These are phyloP conservation scores for Penicillium simplicissimum DNA, from an alignment of 495 filamentous ascomycete species.

Conservation along the genomic window DNA sequence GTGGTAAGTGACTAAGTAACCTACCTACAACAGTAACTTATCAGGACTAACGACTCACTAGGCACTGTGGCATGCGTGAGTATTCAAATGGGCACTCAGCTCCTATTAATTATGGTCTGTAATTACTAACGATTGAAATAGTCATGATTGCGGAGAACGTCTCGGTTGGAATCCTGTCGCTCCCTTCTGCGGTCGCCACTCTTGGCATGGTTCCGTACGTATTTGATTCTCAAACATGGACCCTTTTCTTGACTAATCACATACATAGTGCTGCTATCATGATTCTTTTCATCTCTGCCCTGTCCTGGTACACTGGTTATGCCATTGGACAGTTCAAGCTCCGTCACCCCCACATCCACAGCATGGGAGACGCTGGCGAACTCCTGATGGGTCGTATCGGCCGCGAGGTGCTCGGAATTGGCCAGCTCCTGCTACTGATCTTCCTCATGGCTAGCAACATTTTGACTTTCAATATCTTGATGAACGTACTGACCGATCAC, in stretches of 20 bases:
- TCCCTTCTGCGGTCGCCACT: slow-evolving; percentile 63
- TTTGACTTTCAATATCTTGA: slow-evolving; percentile 63
- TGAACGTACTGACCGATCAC: slow-evolving; percentile 63
- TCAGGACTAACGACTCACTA: slow-evolving; percentile 18
- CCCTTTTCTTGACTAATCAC: slow-evolving; percentile 3
- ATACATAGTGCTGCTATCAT: slow-evolving; percentile 47
- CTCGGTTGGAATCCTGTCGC: slow-evolving; percentile 63
- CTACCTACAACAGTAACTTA: background rate
- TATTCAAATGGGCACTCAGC: background rate
- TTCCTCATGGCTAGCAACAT: slow-evolving; percentile 78
- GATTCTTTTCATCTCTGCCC: slow-evolving; percentile 59
- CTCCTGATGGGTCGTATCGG: slow-evolving; percentile 65
- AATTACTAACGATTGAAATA: slow-evolving; percentile 14
- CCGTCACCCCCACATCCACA: slow-evolving; percentile 53
- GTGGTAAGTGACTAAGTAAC: slow-evolving; percentile 33
- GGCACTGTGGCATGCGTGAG: slow-evolving; percentile 42
- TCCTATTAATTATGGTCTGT: background rate
- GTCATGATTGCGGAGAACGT: slow-evolving; percentile 70
- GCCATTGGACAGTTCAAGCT: slow-evolving; percentile 40
- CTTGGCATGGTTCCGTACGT: slow-evolving; percentile 58
- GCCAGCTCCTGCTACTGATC: slow-evolving; percentile 64
- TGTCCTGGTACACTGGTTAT: slow-evolving; percentile 56
- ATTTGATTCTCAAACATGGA: background rate
- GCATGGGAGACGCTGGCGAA: slow-evolving; percentile 69
- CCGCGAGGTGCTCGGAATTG: slow-evolving; percentile 60